These are phyloP conservation scores for Pseudogymnoascus sp. DNA, from an alignment of 2,329 filamentous ascomycete species.

Conservation along the genomic window DNA sequence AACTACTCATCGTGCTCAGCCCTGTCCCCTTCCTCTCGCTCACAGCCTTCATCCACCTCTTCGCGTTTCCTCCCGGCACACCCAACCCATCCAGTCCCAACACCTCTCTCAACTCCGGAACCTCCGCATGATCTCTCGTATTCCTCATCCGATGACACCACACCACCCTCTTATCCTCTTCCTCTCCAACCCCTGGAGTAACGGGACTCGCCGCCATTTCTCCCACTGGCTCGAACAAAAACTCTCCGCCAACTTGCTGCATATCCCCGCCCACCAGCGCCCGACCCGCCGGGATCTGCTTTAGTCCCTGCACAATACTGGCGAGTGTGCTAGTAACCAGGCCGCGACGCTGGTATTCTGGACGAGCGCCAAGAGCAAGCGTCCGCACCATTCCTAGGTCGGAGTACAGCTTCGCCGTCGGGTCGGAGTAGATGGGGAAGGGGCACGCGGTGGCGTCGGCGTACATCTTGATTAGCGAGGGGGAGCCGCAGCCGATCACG, in stretches of 20 bases:
- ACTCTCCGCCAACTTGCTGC: constrained; percentile 41
- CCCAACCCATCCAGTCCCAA: constrained; percentile 46
- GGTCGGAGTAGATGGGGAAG: constrained; percentile 51
- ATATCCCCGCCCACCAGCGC: constrained; percentile 42
- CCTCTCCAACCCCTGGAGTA: background rate
- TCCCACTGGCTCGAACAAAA: constrained; percentile 28
- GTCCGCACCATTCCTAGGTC: constrained; percentile 45
- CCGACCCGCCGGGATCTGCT: constrained; percentile 30
- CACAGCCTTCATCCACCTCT: constrained; percentile 40
- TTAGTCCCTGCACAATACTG: constrained; percentile 38
- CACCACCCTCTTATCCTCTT: constrained; percentile 49
- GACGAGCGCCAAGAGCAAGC: constrained; percentile 37
- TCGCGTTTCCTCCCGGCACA: constrained; percentile 31
- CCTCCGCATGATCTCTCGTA: constrained; percentile 68
- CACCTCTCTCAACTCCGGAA: constrained; percentile 55
- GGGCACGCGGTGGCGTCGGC: constrained; percentile 37
- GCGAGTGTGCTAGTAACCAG: constrained; percentile 30
- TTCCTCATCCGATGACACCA: constrained; percentile 81
- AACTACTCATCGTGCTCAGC: constrained; percentile 34
- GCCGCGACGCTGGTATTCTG: constrained; percentile 40
- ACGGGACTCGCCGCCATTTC: constrained; percentile 16
- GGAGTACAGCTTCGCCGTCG: constrained; percentile 44
- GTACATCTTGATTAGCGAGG: constrained; percentile 47
- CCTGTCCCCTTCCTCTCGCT: constrained; percentile 46
- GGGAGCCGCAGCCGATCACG: constrained; percentile 48